Percentiles rank a stretch among this genome's conserved stretches.
Conservation (phyloP, 192 early-diverging fungal genomes). For the Backusella psychrophila region DNA sequence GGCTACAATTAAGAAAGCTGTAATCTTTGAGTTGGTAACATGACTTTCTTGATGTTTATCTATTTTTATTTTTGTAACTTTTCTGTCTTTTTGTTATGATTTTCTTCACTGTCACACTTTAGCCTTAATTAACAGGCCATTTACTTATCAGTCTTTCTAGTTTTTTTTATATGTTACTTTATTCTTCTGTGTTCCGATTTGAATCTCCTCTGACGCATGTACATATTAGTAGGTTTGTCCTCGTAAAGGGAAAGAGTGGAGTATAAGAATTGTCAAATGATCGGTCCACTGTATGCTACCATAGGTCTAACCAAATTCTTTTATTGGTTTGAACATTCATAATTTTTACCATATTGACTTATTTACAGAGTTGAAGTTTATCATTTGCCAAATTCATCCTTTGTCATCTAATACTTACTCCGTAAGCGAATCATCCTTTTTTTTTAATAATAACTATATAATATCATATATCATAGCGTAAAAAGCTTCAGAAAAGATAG, state of each 20-base stretch:
- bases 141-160: background rate
- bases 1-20: background rate
- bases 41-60: background rate
- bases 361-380: background rate
- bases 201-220: background rate
- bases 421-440: too few relatives aligned
- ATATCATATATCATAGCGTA: too few relatives aligned
- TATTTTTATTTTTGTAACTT: background rate
- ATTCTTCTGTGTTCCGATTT: background rate
- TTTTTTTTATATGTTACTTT: background rate
- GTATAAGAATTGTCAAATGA: background rate
- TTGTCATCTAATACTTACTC: too few relatives aligned
- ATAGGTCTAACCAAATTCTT: too few relatives aligned
- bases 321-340: background rate
- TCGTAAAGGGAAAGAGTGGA: background rate
- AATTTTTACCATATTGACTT: background rate
- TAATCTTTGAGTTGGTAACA: background rate
- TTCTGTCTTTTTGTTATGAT: background rate
- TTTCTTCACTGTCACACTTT: background rate
- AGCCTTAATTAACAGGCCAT: background rate
- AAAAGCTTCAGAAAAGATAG: too few relatives aligned
- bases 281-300: background rate
- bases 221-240: background rate
- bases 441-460: too few relatives aligned
- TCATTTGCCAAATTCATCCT: too few relatives aligned